Evolutionary conservation across 2,329 filamentous ascomycete species (phyloP).

Genomic region (Chaetomiaceae sp.): DNA sequence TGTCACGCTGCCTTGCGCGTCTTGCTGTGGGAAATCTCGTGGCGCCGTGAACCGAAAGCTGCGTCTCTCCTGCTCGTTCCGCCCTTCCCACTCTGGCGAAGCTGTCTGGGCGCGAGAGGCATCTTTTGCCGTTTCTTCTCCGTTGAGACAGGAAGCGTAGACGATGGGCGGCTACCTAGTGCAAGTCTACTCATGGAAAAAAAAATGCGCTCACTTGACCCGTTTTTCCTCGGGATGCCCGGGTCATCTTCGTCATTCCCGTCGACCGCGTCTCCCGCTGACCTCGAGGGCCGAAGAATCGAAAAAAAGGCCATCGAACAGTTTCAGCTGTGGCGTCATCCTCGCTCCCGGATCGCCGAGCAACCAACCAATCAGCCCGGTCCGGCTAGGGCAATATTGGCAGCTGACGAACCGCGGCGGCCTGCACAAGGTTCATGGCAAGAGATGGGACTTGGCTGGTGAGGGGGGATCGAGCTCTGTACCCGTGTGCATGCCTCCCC

Average conservation of each 20-base stretch:
- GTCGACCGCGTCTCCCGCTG: constrained; percentile 12
- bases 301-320: constrained; percentile 9
- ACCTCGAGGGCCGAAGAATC: background rate
- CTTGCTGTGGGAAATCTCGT: background rate
- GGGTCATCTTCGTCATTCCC: constrained; percentile 10
- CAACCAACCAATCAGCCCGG: constrained; percentile 30
- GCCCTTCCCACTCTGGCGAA: background rate
- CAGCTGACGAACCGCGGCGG: constrained; percentile 13
- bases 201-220: background rate
- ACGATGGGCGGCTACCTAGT: background rate
- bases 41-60: background rate
- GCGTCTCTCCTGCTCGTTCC: background rate
- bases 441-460: background rate
- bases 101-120: background rate
- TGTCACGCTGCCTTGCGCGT: constrained; percentile 6
- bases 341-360: constrained; percentile 28
- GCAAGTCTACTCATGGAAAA: background rate
- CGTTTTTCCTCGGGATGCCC: constrained; percentile 6
- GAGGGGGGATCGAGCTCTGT: constrained; percentile 5
- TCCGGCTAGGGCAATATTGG: constrained; percentile 17
- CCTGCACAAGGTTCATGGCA: background rate
- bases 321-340: constrained; percentile 38
- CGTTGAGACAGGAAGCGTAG: background rate
- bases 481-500: constrained; percentile 13
- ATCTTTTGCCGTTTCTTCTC: background rate